phyloP scores from a whole-genome alignment of 148 eudicot species.

The Silene latifolia region DNA sequence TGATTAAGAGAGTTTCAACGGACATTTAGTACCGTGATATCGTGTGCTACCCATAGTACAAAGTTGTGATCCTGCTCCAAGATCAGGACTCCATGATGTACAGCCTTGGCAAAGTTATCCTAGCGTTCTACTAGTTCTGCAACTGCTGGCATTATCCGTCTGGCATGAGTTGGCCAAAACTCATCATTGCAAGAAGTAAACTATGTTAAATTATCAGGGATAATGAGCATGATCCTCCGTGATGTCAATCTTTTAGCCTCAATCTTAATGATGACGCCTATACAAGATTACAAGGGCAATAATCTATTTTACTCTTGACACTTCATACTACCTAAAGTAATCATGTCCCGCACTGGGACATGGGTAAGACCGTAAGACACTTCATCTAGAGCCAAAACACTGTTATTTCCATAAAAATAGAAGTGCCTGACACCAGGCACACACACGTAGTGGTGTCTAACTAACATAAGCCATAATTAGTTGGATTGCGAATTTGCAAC shows the following conservation, averaged over 20 bases:
- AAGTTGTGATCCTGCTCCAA: conserved; percentile 57
- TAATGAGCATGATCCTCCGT: conserved; percentile 54
- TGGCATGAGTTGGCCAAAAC: conserved; percentile 54
- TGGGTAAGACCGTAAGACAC: background rate
- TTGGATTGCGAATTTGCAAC: conserved; percentile 45
- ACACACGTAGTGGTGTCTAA: background rate
- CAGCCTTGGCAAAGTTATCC: conserved; percentile 34
- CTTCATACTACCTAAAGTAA: background rate
- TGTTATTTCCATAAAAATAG: too few species aligned
- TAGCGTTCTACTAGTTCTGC: conserved; percentile 46
- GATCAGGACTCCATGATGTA: conserved; percentile 45
- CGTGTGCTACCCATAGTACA: conserved; percentile 52
- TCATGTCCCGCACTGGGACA: background rate
- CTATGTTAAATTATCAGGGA: conserved; percentile 56
- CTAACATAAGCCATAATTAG: conserved; percentile 49
- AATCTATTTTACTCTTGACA: too few species aligned
- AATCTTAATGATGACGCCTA: conserved; percentile 31
- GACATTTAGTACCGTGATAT: background rate
- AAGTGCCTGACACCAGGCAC: background rate
- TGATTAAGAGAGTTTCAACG: background rate
- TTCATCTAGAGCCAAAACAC: too few species aligned
- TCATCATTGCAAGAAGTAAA: conserved; percentile 40
- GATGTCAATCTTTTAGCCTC: conserved; percentile 44
- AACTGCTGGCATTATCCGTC: conserved; percentile 46
- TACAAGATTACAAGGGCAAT: conserved; percentile 51